Evolutionary conservation across 2,329 filamentous ascomycete species (phyloP).

Genomic region (Zasmidium cellare): DNA sequence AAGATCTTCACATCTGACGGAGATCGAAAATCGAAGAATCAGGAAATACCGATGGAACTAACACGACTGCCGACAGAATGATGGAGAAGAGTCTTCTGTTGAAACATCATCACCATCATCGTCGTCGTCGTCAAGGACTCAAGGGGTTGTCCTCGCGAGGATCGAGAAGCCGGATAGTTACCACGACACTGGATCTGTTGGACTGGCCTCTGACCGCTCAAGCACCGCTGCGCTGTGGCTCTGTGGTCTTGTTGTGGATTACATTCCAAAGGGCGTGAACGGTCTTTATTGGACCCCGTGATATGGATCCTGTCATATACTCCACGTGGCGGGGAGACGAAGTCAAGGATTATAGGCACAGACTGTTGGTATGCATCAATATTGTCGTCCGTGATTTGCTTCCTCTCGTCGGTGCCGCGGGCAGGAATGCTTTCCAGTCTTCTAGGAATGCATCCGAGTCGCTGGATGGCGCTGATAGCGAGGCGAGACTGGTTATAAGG

Average conservation of each 20-base stretch:
- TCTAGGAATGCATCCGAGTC: neutral
- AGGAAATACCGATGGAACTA: too few relatives aligned
- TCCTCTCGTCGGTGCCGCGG: neutral
- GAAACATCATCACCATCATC: neutral
- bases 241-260: conserved; percentile 1
- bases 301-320: neutral
- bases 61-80: neutral
- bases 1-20: neutral
- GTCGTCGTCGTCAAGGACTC: neutral
- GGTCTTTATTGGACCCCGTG: neutral
- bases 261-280: neutral
- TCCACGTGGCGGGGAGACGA: neutral
- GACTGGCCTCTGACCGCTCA: neutral
- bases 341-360: neutral
- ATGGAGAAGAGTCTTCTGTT: neutral
- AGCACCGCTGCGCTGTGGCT: neutral
- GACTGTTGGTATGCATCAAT: neutral
- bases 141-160: neutral
- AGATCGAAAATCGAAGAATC: neutral
- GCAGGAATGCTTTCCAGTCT: neutral
- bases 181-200: neutral
- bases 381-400: neutral
- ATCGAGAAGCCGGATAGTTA: neutral
- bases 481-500: too few relatives aligned
- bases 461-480: too few relatives aligned